Evolutionary conservation across 495 filamentous ascomycete species (phyloP).

Genomic region (Hapsidospora chrysogenum): DNA sequence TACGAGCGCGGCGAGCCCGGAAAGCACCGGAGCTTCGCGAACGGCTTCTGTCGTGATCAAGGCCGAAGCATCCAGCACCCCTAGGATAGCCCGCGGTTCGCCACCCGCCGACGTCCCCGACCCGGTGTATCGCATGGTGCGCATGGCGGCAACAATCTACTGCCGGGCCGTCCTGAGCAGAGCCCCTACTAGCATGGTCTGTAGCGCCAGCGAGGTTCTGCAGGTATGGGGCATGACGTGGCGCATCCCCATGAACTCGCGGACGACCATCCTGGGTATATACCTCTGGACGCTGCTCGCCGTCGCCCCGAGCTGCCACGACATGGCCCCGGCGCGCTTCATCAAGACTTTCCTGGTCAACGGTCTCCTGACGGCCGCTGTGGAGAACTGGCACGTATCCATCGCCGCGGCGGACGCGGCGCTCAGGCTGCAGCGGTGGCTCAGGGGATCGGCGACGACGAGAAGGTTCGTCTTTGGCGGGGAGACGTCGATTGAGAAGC

Average conservation of each 20-base stretch:
- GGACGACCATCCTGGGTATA: conserved; percentile 16
- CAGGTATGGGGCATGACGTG: conserved; percentile 19
- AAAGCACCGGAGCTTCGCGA: background rate
- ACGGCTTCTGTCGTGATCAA: conserved; percentile 3
- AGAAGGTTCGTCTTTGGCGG: background rate
- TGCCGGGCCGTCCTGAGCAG: conserved; percentile 14
- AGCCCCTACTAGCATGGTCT: conserved; percentile 10
- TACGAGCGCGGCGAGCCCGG: background rate
- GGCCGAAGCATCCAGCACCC: background rate
- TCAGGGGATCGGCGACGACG: conserved; percentile 2
- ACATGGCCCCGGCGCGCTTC: conserved; percentile 11
- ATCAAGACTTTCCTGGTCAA: conserved; percentile 16
- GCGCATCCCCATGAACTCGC: conserved; percentile 14
- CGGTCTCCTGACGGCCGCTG: conserved; percentile 15
- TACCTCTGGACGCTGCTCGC: conserved; percentile 16
- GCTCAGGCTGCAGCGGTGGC: conserved; percentile 14
- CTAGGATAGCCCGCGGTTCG: background rate
- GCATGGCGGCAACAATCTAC: conserved; percentile 17
- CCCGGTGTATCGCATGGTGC: conserved; percentile 16
- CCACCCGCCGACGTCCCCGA: conserved; percentile 5
- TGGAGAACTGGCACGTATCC: conserved; percentile 21
- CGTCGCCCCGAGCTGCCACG: conserved; percentile 8
- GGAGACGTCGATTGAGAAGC: conserved; percentile 2
- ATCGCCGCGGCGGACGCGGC: conserved; percentile 9
- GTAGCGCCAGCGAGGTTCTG: conserved; percentile 9